phyloP scores from a whole-genome alignment of 2,329 filamentous ascomycete genomes.

The Kalmusia sp. region DNA sequence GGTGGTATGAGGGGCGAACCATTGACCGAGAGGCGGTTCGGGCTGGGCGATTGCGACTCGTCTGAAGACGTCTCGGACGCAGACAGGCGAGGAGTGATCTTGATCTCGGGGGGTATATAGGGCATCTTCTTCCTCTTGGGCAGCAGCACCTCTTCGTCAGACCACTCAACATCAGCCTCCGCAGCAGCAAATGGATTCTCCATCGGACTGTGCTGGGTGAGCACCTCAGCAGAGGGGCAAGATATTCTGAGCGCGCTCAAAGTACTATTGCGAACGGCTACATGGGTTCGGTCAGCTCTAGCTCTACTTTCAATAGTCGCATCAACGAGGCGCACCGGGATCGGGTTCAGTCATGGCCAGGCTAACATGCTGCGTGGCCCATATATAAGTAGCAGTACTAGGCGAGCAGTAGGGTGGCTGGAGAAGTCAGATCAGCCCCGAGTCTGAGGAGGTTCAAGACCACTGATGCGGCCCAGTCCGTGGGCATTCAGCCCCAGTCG shows the following conservation, averaged over 20 bases:
- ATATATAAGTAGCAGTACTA: neutral
- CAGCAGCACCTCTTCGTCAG: constrained; percentile 46
- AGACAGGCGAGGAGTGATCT: constrained; percentile 21
- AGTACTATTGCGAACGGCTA: constrained; percentile 47
- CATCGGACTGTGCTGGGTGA: constrained; percentile 21
- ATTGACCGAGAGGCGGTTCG: constrained; percentile 25
- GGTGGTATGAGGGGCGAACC: constrained; percentile 39
- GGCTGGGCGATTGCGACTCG: constrained; percentile 29
- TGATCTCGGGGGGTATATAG: constrained; percentile 37
- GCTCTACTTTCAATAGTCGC: constrained; percentile 19
- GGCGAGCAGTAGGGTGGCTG: neutral
- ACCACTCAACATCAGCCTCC: constrained; percentile 44
- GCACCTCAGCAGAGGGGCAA: constrained; percentile 45
- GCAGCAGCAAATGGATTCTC: constrained; percentile 33
- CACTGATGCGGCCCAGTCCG: neutral
- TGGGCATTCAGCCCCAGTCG: neutral
- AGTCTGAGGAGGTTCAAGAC: too few relatives aligned
- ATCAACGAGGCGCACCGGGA: constrained; percentile 18
- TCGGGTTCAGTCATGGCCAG: constrained; percentile 20
- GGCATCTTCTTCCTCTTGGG: constrained; percentile 37
- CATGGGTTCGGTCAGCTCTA: constrained; percentile 8
- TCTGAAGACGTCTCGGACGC: constrained; percentile 34
- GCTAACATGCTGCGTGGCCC: constrained; percentile 16
- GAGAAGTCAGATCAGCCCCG: neutral
- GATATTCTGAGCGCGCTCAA: constrained; percentile 44